phyloP scores from a whole-genome alignment of 2,329 filamentous ascomycete genomes.

The Curvularia spicifera region DNA sequence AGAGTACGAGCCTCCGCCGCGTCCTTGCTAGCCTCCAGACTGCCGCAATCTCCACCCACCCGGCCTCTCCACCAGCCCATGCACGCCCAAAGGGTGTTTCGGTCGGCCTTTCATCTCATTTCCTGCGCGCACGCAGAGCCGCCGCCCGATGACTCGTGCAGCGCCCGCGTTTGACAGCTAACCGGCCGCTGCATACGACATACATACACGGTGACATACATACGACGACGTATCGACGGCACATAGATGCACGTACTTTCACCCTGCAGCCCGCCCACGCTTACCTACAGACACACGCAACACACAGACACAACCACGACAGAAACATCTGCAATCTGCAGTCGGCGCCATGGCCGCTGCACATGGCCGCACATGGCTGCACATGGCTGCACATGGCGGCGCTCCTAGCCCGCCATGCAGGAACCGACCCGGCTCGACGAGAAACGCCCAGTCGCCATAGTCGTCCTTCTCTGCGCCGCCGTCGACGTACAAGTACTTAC shows the following conservation, averaged over 20 bases:
- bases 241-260: background rate
- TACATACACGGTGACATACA: too few species aligned
- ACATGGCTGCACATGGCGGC: background rate
- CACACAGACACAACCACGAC: background rate
- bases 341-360: background rate
- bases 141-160: conserved; percentile 15
- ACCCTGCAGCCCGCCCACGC: background rate
- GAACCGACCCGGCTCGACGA: background rate
- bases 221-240: too few species aligned
- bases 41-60: conserved; percentile 10
- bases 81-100: conserved; percentile 16
- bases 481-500: too few species aligned
- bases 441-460: background rate
- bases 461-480: too few species aligned
- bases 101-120: conserved; percentile 18
- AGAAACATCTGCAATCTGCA: background rate
- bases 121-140: conserved; percentile 13
- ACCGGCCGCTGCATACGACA: background rate
- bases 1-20: conserved; percentile 2
- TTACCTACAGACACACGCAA: background rate
- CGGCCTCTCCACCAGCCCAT: conserved; percentile 7
- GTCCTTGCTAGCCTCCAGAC: conserved; percentile 10
- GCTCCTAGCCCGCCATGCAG: background rate
- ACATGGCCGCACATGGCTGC: background rate
- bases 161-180: conserved; percentile 16